phyloP scores from a whole-genome alignment of 1,284 basidiomycete genomes.

The Termitomyces sp. region DNA sequence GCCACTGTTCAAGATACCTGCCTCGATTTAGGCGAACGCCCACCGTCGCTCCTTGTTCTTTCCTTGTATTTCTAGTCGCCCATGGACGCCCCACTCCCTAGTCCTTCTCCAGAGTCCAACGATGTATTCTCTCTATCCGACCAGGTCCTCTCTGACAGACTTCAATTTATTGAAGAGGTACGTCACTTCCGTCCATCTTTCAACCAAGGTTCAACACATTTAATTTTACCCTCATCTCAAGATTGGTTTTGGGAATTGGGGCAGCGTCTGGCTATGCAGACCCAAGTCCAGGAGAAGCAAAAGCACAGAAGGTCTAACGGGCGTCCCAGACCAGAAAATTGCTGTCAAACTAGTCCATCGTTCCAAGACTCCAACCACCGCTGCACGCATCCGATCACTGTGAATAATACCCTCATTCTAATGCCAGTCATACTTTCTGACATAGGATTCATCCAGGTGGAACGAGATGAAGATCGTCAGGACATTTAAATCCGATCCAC shows the following conservation, averaged over 20 bases:
- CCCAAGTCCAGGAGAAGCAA: slow-evolving; percentile 48
- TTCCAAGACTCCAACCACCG: slow-evolving; percentile 70
- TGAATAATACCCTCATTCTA: slow-evolving; percentile 35
- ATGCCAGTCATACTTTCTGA: slow-evolving; percentile 13
- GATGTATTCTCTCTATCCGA: slow-evolving; percentile 46
- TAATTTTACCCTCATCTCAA: slow-evolving; percentile 25
- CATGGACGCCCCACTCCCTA: slow-evolving; percentile 32
- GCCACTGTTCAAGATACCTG: slow-evolving; percentile 26
- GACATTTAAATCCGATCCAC: slow-evolving; percentile 73
- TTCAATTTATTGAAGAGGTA: slow-evolving; percentile 75
- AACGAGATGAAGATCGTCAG: slow-evolving; percentile 93
- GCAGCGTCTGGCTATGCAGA: slow-evolving; percentile 72
- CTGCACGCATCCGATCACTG: slow-evolving; percentile 83
- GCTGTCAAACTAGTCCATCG: slow-evolving; percentile 89
- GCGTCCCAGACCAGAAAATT: slow-evolving; percentile 48
- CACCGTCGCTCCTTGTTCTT: slow-evolving; percentile 16
- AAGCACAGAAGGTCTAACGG: slow-evolving; percentile 30
- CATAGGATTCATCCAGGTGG: slow-evolving; percentile 50
- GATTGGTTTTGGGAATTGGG: slow-evolving; percentile 88
- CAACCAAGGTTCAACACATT: slow-evolving; percentile 3
- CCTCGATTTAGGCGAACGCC: slow-evolving; percentile 12
- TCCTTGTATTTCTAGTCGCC: slow-evolving; percentile 28
- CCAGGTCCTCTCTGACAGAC: slow-evolving; percentile 60
- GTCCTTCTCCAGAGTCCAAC: slow-evolving; percentile 28
- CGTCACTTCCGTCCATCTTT: slow-evolving; percentile 13